Base-by-base conservation (phyloP, 345 rosid genomes). In the Barbarea vulgaris region DNA sequence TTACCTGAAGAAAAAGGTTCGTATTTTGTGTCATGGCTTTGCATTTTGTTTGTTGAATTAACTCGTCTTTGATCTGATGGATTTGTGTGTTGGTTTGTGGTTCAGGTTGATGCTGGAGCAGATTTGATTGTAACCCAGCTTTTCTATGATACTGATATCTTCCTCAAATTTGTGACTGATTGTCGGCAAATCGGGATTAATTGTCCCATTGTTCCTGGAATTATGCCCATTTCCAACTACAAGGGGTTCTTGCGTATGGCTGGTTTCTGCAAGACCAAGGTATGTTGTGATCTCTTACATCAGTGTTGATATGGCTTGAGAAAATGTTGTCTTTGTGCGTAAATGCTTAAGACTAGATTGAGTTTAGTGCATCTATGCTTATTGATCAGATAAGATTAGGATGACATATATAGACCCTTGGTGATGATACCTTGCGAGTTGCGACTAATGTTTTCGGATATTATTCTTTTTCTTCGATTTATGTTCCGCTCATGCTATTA, bases 221-320 rank as follows among this genome's bases (percentile, higher is more conserved):
- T 94, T 67, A 94, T 94, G 97, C 97, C 97, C 51, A 94, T 94
- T 68, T 84, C 89, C 69, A 94, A 91, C 84, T 93, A 93, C 82
- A 93, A 86, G 80, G 96, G 98, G 53, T 91, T 94, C 84, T 21
- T 88, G 50, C 89, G 97, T 19, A 94, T 94, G 98, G 85, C 97
- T 75, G 98, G 97, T 54, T 94, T 94, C 76, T 91, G 98, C 84
- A 94, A 94, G 75, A 91, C 98, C 17, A 91, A 84, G 93, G 98
- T 93, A 34, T 19, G 11, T 18, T 77, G 48, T 48, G 28, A 51
- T 60, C 54, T 62, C 59, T 64, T 62, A 44, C 22, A 19, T 34
- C 17, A 34, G 12, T 66, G 31, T 21, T 65, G 60, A 55, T 44
- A 48, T 58, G 8, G 31, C 42, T 52, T 11, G 4, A 54, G n/a